Percentiles rank a stretch among this genome's conserved stretches.
Conservation (phyloP, 768 basidiomycete genomes). For the Tylopilus vinaceipallidus region DNA sequence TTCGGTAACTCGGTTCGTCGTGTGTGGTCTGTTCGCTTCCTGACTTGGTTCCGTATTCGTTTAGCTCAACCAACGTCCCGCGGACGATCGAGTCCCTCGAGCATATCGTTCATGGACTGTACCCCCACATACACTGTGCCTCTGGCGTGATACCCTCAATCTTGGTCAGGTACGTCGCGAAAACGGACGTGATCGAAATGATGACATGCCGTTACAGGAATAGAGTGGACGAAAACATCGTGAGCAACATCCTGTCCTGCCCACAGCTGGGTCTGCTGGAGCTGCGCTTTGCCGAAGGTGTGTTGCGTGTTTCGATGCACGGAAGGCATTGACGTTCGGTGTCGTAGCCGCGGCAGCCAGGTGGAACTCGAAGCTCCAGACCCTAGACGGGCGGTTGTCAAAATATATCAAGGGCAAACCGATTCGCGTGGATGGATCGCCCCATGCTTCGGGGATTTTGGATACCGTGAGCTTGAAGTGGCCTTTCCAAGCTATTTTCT, state of each 20-base stretch:
- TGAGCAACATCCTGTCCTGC: slow-evolving; percentile 68
- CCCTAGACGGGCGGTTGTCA: slow-evolving; percentile 62
- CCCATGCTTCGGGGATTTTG: slow-evolving; percentile 70
- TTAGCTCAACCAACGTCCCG: slow-evolving; percentile 71
- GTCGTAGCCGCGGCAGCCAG: slow-evolving; percentile 57
- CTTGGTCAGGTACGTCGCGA: slow-evolving; percentile 48
- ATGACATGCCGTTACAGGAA: slow-evolving; percentile 42
- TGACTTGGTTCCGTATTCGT: not conserved
- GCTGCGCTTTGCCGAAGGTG: slow-evolving; percentile 63
- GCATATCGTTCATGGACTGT: slow-evolving; percentile 72
- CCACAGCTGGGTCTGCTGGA: slow-evolving; percentile 63
- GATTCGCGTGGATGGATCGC: slow-evolving; percentile 71
- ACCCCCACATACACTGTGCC: slow-evolving; percentile 52
- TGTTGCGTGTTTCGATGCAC: not conserved
- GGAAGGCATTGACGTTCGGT: not conserved
- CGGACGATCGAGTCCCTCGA: slow-evolving; percentile 75
- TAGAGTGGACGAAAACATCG: slow-evolving; percentile 65
- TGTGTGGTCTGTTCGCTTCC: not conserved
- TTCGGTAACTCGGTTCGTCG: slow-evolving; percentile 41
- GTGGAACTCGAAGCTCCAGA: slow-evolving; percentile 60
- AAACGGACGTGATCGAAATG: not conserved
- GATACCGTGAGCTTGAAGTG: slow-evolving; percentile 51
- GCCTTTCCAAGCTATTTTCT: not conserved
- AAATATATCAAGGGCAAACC: slow-evolving; percentile 68
- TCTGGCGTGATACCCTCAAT: slow-evolving; percentile 46